Conservation (phyloP, 2,329 filamentous ascomycete species). For the Zarea fungicola region DNA sequence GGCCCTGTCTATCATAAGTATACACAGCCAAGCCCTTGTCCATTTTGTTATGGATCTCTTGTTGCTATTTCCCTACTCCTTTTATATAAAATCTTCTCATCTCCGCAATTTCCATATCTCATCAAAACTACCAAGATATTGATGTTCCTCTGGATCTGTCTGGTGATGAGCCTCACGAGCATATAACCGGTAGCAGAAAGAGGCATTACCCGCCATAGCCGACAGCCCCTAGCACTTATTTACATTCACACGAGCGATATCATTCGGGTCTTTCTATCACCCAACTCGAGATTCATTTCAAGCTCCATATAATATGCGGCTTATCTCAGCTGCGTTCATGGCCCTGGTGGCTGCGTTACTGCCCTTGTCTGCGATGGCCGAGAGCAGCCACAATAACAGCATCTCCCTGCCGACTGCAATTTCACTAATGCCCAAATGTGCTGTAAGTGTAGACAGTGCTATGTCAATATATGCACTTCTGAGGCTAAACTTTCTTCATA, state of each 20-base stretch:
- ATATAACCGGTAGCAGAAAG: neutral
- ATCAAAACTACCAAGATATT: no score
- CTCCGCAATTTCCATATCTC: neutral
- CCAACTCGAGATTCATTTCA: neutral
- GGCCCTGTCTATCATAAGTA: neutral
- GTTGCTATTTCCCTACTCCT: neutral
- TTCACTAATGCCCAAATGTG: constrained; percentile 4
- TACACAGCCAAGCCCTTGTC: neutral
- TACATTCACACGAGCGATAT: neutral
- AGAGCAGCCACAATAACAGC: neutral
- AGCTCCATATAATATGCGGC: neutral
- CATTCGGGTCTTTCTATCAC: neutral
- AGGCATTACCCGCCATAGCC: neutral
- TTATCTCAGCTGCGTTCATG: neutral
- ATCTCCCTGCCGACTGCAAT: constrained; percentile 1
- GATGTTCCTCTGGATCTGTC: neutral
- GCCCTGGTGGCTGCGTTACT: constrained; percentile 1
- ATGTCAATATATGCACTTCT: neutral
- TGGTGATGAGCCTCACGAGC: neutral
- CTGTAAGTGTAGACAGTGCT: neutral
- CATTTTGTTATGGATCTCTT: neutral
- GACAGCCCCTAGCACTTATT: neutral
- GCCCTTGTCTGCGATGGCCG: neutral
- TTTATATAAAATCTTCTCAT: neutral
- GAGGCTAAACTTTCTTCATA: neutral